Evolutionary conservation across 2,329 filamentous ascomycete species (phyloP).

Genomic region (Aspergillus sp.): DNA sequence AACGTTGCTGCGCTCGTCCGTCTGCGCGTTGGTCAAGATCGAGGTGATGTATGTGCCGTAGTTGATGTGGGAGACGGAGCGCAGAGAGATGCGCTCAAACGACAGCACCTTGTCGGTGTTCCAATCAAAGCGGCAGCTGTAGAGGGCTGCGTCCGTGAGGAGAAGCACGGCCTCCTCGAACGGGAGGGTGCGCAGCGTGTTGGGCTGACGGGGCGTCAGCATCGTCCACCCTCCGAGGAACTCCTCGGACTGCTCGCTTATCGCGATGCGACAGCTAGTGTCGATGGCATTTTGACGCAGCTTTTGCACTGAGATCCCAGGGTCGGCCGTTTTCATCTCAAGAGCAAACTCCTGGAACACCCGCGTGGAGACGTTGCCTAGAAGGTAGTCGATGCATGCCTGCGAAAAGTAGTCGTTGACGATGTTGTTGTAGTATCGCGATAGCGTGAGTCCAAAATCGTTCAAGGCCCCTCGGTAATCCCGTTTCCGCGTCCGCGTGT

Average conservation of each 20-base stretch:
- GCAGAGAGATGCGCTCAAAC: slow-evolving; percentile 81
- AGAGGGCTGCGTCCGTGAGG: slow-evolving; percentile 79
- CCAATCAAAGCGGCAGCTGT: slow-evolving; percentile 92
- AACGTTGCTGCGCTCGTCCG: slow-evolving; percentile 76
- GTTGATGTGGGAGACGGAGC: slow-evolving; percentile 69
- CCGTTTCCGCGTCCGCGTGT: slow-evolving; percentile 84
- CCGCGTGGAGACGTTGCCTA: slow-evolving; percentile 79
- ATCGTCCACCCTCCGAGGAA: slow-evolving; percentile 88
- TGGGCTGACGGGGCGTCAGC: slow-evolving; percentile 69
- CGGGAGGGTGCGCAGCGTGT: slow-evolving; percentile 67
- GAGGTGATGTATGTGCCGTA: slow-evolving; percentile 89
- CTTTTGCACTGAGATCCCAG: slow-evolving; percentile 79
- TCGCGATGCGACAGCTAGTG: slow-evolving; percentile 79
- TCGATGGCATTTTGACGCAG: slow-evolving; percentile 89
- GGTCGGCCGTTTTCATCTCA: slow-evolving; percentile 89
- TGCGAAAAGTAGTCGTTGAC: slow-evolving; percentile 98
- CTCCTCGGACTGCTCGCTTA: slow-evolving; percentile 79
- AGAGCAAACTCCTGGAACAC: slow-evolving; percentile 95
- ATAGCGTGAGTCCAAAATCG: slow-evolving; percentile 85
- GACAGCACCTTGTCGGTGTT: slow-evolving; percentile 89
- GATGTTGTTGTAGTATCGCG: slow-evolving; percentile 75
- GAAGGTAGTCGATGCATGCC: slow-evolving; percentile 87
- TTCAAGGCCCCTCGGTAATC: slow-evolving; percentile 89
- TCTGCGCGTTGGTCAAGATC: slow-evolving; percentile 73
- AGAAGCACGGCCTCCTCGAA: slow-evolving; percentile 89